These are phyloP conservation scores for Brassica napus DNA, from an alignment of 345 rosid species.

Conservation along the genomic window Da-Ae NC_063443.1:18366001-18366500, in stretches of 20 bases:
- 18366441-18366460: slow-evolving; percentile 74
- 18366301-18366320: slow-evolving; percentile 75
- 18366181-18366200: slow-evolving; percentile 61
- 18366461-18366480: slow-evolving; percentile 56
- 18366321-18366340: slow-evolving; percentile 64
- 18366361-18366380: slow-evolving; percentile 87
- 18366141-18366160: slow-evolving; percentile 69
- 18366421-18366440: slow-evolving; percentile 62
- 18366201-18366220: slow-evolving; percentile 40
- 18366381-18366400: slow-evolving; percentile 85
- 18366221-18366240: slow-evolving; percentile 34
- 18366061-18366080: slow-evolving; percentile 8
- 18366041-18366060: slow-evolving; percentile 11
- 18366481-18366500: slow-evolving; percentile 63
- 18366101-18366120: slow-evolving; percentile 3
- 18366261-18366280: slow-evolving; percentile 44
- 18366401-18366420: slow-evolving; percentile 55
- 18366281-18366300: slow-evolving; percentile 72
- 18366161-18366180: slow-evolving; percentile 74
- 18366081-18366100: not conserved
- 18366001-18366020: slow-evolving; percentile 25
- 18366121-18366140: slow-evolving; percentile 62
- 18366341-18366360: slow-evolving; percentile 82
- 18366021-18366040: slow-evolving; percentile 5
- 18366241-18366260: slow-evolving; percentile 37